Percentiles rank a stretch among this genome's conserved stretches.
Evolutionary conservation across 106 monocot genomes (phyloP).

Genomic region (Platanthera zijinensis): DNA sequence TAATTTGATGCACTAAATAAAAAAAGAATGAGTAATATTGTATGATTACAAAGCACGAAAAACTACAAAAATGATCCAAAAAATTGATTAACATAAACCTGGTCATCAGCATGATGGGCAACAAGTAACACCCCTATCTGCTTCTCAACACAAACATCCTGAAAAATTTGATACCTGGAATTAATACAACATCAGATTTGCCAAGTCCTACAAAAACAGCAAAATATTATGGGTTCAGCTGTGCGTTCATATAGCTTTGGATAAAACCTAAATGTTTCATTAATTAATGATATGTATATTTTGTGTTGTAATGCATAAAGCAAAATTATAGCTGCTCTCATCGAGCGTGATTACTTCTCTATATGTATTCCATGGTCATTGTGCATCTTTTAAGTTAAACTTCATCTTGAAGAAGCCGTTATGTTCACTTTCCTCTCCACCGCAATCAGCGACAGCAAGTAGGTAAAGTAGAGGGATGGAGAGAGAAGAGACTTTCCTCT

Average conservation of each 20-base stretch:
- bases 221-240: background rate
- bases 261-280: background rate
- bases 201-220: background rate
- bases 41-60: background rate
- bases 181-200: constrained; percentile 10
- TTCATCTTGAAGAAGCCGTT: no score
- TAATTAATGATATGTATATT: background rate
- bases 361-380: no score
- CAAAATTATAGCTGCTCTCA: background rate
- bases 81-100: constrained; percentile 31
- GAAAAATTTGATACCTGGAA: constrained; percentile 80
- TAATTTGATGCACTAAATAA: background rate
- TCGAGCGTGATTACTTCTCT: background rate
- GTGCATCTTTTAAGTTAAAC: no score
- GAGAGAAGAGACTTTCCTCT: no score
- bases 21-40: background rate
- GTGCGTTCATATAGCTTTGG: no score
- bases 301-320: background rate
- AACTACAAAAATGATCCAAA: background rate
- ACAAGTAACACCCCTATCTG: constrained; percentile 69
- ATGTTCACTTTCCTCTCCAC: no score
- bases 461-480: no score
- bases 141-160: constrained; percentile 52
- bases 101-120: constrained; percentile 95
- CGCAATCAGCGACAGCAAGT: no score